Evolutionary conservation across 2,329 filamentous ascomycete species (phyloP).

Genomic region (Dissoconium aciculare): DNA sequence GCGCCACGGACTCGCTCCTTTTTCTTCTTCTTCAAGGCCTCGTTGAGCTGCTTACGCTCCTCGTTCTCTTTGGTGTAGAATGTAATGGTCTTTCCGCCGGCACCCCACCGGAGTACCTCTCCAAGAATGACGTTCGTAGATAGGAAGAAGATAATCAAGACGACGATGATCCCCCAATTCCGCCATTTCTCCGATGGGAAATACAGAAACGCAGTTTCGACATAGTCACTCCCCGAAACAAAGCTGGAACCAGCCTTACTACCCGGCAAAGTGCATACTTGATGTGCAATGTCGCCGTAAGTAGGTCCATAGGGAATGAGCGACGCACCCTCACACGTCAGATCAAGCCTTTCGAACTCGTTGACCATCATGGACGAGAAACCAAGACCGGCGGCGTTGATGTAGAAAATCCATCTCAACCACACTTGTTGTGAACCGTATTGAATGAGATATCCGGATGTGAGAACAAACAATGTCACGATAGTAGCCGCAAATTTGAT

Average conservation of each 20-base stretch:
- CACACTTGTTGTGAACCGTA: constrained; percentile 60
- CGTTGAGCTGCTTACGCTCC: constrained; percentile 52
- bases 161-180: constrained; percentile 68
- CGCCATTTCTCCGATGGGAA: constrained; percentile 56
- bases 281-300: constrained; percentile 57
- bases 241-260: constrained; percentile 48
- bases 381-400: constrained; percentile 58
- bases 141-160: constrained; percentile 62
- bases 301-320: constrained; percentile 56
- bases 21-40: constrained; percentile 44
- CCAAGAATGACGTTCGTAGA: constrained; percentile 61
- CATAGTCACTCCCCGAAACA: constrained; percentile 54
- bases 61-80: constrained; percentile 58
- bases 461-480: constrained; percentile 69
- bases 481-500: constrained; percentile 65
- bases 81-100: constrained; percentile 66
- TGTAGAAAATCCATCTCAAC: constrained; percentile 64
- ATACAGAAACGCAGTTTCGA: constrained; percentile 55
- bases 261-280: constrained; percentile 68
- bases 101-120: constrained; percentile 62
- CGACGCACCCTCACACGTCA: constrained; percentile 53
- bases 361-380: constrained; percentile 76
- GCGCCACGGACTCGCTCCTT: constrained; percentile 35
- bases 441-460: constrained; percentile 71
- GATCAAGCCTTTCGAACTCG: constrained; percentile 55